Conservation (phyloP, 768 basidiomycete genomes). For the Leucocoprinus leucothites region DNA sequence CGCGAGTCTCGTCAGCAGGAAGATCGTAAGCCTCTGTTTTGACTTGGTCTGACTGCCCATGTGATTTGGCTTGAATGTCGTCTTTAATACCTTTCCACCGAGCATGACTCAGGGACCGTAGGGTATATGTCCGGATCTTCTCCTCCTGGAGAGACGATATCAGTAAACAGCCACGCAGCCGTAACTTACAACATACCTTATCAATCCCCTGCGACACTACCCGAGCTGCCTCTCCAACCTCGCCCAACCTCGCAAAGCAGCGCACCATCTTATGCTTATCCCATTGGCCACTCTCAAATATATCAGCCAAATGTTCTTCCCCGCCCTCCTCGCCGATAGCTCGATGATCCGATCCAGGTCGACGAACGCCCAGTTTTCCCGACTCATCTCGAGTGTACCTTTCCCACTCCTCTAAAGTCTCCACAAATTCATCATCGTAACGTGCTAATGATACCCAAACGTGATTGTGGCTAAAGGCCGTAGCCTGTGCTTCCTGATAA, state of each 20-base stretch:
- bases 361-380: conserved; percentile 29
- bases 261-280: conserved; percentile 78
- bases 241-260: conserved; percentile 65
- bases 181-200: conserved; percentile 25
- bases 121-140: conserved; percentile 39
- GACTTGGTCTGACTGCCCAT: not conserved
- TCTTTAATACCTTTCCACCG: conserved; percentile 39
- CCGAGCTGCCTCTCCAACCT: conserved; percentile 25
- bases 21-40: not conserved
- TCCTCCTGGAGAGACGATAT: conserved; percentile 27
- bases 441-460: conserved; percentile 78
- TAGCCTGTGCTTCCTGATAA: too few species aligned
- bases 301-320: conserved; percentile 32
- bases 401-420: conserved; percentile 63
- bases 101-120: conserved; percentile 43
- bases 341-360: conserved; percentile 27
- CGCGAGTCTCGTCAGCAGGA: not conserved
- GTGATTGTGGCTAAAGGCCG: conserved; percentile 19
- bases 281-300: conserved; percentile 58
- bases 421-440: conserved; percentile 72
- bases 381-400: conserved; percentile 40
- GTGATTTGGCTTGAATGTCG: conserved; percentile 21
- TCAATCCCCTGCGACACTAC: conserved; percentile 29
- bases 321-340: conserved; percentile 16
- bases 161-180: not conserved